Evolutionary conservation across 2,329 filamentous ascomycete species (phyloP).

Genomic region (Biscogniauxia marginata): DNA sequence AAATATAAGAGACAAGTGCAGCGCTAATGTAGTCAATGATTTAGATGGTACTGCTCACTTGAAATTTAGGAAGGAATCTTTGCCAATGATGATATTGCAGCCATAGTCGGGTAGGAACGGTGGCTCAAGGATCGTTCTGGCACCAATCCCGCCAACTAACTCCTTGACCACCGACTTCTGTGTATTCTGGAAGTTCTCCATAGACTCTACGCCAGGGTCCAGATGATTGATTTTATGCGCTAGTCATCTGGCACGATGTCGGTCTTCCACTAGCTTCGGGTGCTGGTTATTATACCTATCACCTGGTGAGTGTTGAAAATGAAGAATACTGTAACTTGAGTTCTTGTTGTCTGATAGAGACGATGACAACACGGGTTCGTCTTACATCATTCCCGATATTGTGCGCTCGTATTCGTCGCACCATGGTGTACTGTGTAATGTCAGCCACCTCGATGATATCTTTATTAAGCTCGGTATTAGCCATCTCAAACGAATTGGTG

Average conservation of each 20-base stretch:
- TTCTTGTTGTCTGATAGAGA: no score
- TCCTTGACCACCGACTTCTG: conserved; percentile 47
- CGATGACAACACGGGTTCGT: neutral
- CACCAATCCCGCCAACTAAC: conserved; percentile 50
- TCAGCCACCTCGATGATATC: no score
- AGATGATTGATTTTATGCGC: conserved; percentile 59
- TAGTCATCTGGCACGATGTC: conserved; percentile 54
- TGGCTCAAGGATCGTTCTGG: conserved; percentile 57
- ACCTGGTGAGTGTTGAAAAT: no score
- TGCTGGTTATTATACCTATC: conserved; percentile 50
- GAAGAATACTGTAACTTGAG: no score
- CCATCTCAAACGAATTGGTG: no score
- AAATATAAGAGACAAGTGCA: conserved; percentile 9
- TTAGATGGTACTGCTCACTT: conserved; percentile 41
- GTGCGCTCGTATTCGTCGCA: conserved; percentile 61
- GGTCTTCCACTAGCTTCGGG: conserved; percentile 47
- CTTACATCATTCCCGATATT: conserved; percentile 61
- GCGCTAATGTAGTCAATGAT: neutral
- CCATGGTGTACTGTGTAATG: conserved; percentile 10
- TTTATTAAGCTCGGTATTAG: no score
- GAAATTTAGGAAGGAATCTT: conserved; percentile 63
- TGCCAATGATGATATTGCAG: conserved; percentile 61
- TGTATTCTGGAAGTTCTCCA: conserved; percentile 37
- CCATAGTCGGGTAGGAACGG: conserved; percentile 65
- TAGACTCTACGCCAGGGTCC: conserved; percentile 48